Evolutionary conservation across 2,329 filamentous ascomycete genomes (phyloP).

Genomic region (Monilinia fructicola): DNA sequence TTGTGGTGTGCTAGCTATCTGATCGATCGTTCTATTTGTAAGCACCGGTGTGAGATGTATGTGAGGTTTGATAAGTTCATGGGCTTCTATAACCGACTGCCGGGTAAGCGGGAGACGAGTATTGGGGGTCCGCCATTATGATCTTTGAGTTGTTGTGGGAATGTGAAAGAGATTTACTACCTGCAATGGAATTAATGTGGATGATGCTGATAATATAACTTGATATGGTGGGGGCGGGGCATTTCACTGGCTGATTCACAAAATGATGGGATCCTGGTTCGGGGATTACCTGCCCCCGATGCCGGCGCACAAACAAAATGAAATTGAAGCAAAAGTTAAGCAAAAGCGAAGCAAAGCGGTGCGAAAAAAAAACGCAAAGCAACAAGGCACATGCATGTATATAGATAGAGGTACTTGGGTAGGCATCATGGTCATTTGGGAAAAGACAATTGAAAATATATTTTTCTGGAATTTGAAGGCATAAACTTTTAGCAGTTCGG

Average conservation of each 20-base stretch:
- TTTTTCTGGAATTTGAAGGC: constrained; percentile 25
- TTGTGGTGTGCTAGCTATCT: constrained; percentile 72
- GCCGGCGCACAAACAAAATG: not conserved
- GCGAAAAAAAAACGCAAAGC: too few relatives aligned
- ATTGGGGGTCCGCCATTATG: constrained; percentile 53
- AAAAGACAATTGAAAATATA: constrained; percentile 1
- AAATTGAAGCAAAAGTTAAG: constrained; percentile 13
- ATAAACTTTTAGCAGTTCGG: constrained; percentile 41
- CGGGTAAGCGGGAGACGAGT: constrained; percentile 67
- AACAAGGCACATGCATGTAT: too few relatives aligned
- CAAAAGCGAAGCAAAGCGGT: not conserved
- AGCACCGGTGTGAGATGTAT: constrained; percentile 83
- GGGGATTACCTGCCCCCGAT: constrained; percentile 10
- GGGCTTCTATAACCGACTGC: constrained; percentile 68
- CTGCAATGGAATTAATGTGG: not conserved
- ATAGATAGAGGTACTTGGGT: too few relatives aligned
- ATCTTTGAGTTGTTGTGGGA: not conserved
- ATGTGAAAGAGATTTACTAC: not conserved
- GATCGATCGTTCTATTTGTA: constrained; percentile 73
- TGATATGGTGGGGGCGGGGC: constrained; percentile 8
- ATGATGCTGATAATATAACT: not conserved
- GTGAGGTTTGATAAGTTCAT: constrained; percentile 68
- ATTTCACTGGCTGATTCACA: constrained; percentile 13
- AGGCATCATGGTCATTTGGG: not conserved
- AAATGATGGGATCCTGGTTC: not conserved